Evolutionary conservation across 768 basidiomycete species (phyloP).

Genomic region (Pisolithus tinctorius): DNA sequence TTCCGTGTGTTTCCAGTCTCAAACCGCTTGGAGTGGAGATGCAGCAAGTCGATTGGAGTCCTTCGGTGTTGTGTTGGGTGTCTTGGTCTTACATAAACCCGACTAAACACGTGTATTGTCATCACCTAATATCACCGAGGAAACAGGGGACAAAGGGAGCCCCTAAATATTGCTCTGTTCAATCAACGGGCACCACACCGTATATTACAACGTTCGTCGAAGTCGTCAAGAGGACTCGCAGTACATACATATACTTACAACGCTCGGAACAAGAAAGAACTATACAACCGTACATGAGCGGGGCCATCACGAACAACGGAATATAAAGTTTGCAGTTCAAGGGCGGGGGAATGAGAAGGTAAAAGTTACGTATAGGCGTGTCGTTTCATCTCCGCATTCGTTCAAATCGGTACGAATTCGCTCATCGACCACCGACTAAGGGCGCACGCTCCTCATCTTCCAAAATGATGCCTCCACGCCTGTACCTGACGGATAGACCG

Average conservation of each 20-base stretch:
- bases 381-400: background rate
- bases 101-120: no score
- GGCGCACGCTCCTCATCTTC: conserved; percentile 87
- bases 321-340: background rate
- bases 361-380: background rate
- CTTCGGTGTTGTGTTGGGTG: no score
- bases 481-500: conserved; percentile 43
- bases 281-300: background rate
- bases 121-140: no score
- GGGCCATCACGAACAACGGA: background rate
- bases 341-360: background rate
- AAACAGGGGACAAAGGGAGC: no score
- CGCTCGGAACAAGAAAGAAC: background rate
- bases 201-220: no score
- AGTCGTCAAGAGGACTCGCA: background rate
- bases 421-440: conserved; percentile 44
- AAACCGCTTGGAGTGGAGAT: no score
- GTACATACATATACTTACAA: background rate
- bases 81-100: no score
- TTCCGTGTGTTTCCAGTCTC: no score
- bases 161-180: no score
- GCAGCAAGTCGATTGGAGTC: no score
- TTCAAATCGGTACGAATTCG: background rate
- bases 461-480: conserved; percentile 50
- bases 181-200: no score